phyloP scores from a whole-genome alignment of 140 eudicot species.

The Erigeron philadelphicus region DNA sequence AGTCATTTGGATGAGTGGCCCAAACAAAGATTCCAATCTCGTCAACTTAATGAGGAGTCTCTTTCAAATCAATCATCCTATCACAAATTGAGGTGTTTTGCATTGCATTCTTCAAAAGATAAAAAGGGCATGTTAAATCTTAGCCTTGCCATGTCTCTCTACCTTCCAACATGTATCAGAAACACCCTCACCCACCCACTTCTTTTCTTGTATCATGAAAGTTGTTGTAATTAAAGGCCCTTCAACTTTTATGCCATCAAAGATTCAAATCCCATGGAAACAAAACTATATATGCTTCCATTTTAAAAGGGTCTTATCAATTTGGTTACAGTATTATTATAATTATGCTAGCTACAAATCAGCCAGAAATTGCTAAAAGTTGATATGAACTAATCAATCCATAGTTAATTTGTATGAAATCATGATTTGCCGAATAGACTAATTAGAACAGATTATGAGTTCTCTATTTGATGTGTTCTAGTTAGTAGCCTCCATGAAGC shows the following conservation, averaged over 20 bases:
- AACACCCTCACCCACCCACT: slow-evolving; percentile 22
- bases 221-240: slow-evolving; percentile 24
- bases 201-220: slow-evolving; percentile 30
- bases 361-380: too few species aligned
- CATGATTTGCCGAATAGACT: too few species aligned
- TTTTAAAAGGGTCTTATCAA: not conserved
- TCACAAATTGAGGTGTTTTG: slow-evolving; percentile 33
- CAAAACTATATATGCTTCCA: not conserved
- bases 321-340: too few species aligned
- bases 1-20: slow-evolving; percentile 34
- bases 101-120: slow-evolving; percentile 24
- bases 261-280: not conserved
- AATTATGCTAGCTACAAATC: too few species aligned
- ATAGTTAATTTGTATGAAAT: too few species aligned
- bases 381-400: too few species aligned
- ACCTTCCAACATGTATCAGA: slow-evolving; percentile 36
- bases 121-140: slow-evolving; percentile 34
- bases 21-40: slow-evolving; percentile 40
- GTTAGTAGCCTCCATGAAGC: too few species aligned
- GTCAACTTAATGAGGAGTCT: slow-evolving; percentile 35
- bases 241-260: slow-evolving; percentile 14
- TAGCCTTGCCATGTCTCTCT: slow-evolving; percentile 37
- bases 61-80: slow-evolving; percentile 32
- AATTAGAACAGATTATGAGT: too few species aligned
- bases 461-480: too few species aligned